Base-by-base conservation (phyloP, 768 basidiomycete species). In the Leccinellum luteum region DNA sequence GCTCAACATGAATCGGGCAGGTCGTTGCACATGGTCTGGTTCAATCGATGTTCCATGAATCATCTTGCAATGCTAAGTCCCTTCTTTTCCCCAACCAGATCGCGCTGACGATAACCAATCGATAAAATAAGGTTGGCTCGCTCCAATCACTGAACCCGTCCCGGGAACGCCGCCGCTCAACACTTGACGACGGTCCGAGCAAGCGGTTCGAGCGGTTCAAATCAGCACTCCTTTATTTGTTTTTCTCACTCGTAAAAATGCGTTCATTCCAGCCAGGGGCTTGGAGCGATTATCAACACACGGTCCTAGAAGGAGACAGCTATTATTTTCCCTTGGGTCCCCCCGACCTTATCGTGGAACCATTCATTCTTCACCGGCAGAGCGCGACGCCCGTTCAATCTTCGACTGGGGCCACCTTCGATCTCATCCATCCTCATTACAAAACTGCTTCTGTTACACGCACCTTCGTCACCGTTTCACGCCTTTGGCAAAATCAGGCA, bases 301-400 rank as follows among this genome's bases (percentile, higher is more conserved):
- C 10, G 14, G 50, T 43, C 43, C 58, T 55, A 5, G 44, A 58
- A n/a, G 55, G 58, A 51, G 66, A 51, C 60, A 52, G 23, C 50
- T 51, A 55, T 54, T 27, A 31, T 61, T 35, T n/a, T 30, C 43
- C 43, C 15, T 27, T 32, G 55, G 43, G 67, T 64, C 57, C 54
- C 62, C 69, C 67, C 68, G 67, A 62, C 59, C 4, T 54, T 51
- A 55, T 59, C 67, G 68, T 52, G 54, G 52, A 30, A 55, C 47
- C 25, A 34, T 48, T 52, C 25, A 34, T 48, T 52, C 54, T 55
- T 48, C 52, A 48, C 52, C 51, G 35, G 45, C 32, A 51, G 48
- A 21, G 35, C 15, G 49, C 49, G 45, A 55, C 54, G 43, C 63
- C 41, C 61, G 56, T 63, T 48, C 63, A 57, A 66, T 65, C 49